Evolutionary conservation across 83 land plant species (phyloP), one percentile per base, ranked within the genome.

Genomic region (Picea mariana): DNA sequence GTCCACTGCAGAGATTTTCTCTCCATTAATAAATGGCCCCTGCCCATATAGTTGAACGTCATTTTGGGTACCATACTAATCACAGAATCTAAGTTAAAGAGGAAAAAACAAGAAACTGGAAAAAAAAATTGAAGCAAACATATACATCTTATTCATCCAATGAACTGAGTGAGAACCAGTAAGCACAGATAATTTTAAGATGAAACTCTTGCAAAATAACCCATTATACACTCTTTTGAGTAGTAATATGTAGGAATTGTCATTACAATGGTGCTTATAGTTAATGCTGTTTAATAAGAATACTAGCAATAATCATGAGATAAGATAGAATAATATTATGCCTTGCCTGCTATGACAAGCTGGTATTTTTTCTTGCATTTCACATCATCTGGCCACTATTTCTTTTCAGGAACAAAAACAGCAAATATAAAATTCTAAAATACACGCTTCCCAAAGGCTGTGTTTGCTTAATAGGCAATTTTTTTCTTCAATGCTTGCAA

Each of bases 21-120:
- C 92, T 12, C 99, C 99, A 81, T 85, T 81, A 24, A 95, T 78
- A 81, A 81, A 97, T 44, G 98, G 99, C 0, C 95, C 98, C 98
- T 95, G 89, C 44, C 49, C 44, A 65, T 15, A 26, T 6, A 62
- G 13, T 31, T 82, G 40, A 66, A 52, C 6, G 65, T 44, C 31
- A 64, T 23, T 60, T 82, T 40, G 8, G 59, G 59, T 42, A 40
- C 49, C 20, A 68, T 23, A 13, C 15, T 55, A 9, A 20, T 42
- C 3, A 20, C 16, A 78, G 16, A 78, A 58, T 47, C 64, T 3
- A 47, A 75, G 16, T 1, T n/a, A 65, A 34, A 23, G 12, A 6
- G 24, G 7, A 79, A 75, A 59, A 47, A 58, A 67, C 47, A 16
- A 68, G 21, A 66, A 67, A 58, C 23, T 62, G 73, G 4, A n/a